phyloP scores from a whole-genome alignment of 2,329 filamentous ascomycete genomes.

The Alternaria brassicae region DNA sequence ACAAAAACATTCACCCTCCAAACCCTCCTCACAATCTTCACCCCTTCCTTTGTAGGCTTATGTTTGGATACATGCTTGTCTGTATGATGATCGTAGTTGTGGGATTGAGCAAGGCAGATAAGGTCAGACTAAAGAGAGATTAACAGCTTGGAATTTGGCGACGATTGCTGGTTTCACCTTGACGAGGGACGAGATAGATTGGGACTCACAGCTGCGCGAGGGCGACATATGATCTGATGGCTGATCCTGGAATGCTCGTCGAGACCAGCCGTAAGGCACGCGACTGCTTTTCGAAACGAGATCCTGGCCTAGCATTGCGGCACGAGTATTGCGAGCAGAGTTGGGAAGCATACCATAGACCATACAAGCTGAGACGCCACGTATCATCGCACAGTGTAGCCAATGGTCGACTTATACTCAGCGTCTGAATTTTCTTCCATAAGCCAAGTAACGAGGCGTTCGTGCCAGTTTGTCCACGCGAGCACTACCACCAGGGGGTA shows the following conservation, averaged over 20 bases:
- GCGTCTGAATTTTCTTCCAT: neutral
- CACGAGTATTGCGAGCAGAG: neutral
- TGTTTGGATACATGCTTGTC: too few relatives aligned
- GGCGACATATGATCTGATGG: neutral
- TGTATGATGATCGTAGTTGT: too few relatives aligned
- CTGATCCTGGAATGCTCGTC: neutral
- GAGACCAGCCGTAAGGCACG: too few relatives aligned
- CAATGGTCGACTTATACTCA: neutral
- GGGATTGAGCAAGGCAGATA: constrained; percentile 34
- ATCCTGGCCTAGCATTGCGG: neutral
- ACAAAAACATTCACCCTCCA: neutral
- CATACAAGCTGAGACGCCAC: neutral
- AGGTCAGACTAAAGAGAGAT: constrained; percentile 38
- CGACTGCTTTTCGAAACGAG: neutral
- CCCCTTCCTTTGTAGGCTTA: constrained; percentile 35
- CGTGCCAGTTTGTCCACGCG: neutral
- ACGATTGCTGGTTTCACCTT: neutral
- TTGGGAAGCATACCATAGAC: neutral
- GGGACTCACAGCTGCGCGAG: neutral
- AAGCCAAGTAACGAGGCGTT: neutral
- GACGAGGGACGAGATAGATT: neutral
- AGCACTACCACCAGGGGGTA: neutral
- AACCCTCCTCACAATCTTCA: constrained; percentile 16
- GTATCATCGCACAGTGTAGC: neutral
- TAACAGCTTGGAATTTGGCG: constrained; percentile 4